Conservation (phyloP, 805 yeast species). For the Cyberlindnera xylosilytica region DNA sequence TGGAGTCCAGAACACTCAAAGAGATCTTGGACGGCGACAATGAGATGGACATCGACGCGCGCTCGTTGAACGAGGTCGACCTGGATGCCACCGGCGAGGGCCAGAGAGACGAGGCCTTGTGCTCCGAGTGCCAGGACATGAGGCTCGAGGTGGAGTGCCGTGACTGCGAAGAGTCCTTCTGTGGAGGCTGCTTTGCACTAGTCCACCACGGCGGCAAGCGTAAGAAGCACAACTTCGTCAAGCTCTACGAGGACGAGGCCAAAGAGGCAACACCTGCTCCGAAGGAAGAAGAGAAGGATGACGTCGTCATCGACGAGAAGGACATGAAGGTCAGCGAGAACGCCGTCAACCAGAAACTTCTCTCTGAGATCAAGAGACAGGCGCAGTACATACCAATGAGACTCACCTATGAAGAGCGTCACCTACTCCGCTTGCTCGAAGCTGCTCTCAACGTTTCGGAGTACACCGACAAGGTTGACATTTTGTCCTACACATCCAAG, state of each 20-base stretch:
- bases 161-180: conserved; percentile 64
- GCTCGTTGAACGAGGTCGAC: conserved; percentile 13
- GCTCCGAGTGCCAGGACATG: conserved; percentile 75
- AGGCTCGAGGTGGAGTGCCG: conserved; percentile 60
- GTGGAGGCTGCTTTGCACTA: conserved; percentile 66
- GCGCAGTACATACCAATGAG: conserved; percentile 66
- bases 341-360: conserved; percentile 10
- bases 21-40: conserved; percentile 37
- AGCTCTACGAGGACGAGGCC: conserved; percentile 23
- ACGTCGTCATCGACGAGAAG: conserved; percentile 21
- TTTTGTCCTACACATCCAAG: conserved; percentile 62
- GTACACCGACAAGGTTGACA: conserved; percentile 76
- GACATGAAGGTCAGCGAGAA: conserved; percentile 7
- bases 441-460: conserved; percentile 79
- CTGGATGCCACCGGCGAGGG: conserved; percentile 25
- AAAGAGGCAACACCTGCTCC: conserved; percentile 17
- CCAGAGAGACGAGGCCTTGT: conserved; percentile 39
- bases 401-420: conserved; percentile 64
- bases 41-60: conserved; percentile 27
- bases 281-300: conserved; percentile 19
- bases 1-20: conserved; percentile 29
- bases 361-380: conserved; percentile 36
- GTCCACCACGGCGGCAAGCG: conserved; percentile 69
- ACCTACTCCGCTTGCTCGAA: conserved; percentile 59
- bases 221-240: conserved; percentile 39